Evolutionary conservation across 192 early-diverging fungal species (phyloP).

Genomic region (Pecoramyces ruminantium): DNA sequence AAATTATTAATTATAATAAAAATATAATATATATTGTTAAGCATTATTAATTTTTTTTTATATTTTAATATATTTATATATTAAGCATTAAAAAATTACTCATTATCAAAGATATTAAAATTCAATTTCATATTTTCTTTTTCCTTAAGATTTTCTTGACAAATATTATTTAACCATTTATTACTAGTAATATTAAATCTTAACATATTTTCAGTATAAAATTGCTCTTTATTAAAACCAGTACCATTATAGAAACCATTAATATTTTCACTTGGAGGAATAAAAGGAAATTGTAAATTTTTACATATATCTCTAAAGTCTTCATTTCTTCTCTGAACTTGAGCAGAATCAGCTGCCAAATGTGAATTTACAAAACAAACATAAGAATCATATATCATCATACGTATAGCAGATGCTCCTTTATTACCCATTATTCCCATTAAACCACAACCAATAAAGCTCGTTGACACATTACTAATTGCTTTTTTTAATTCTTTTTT

Average conservation of each 20-base stretch:
- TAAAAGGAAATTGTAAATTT: background rate
- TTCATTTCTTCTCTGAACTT: background rate
- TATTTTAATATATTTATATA: too few species aligned
- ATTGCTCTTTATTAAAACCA: background rate
- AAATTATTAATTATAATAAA: too few species aligned
- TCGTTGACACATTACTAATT: background rate
- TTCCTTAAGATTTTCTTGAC: background rate
- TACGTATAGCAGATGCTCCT: background rate
- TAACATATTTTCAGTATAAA: background rate
- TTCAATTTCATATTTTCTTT: background rate
- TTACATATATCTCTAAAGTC: background rate
- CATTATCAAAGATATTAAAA: background rate
- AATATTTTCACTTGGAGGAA: background rate
- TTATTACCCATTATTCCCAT: background rate
- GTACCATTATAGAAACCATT: background rate
- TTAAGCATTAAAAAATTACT: background rate
- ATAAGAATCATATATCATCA: background rate
- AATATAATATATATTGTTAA: too few species aligned
- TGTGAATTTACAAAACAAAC: background rate
- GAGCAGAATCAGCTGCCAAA: background rate
- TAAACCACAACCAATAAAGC: background rate
- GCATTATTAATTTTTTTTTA: too few species aligned
- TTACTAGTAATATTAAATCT: background rate
- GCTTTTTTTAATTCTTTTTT: background rate
- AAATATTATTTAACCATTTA: background rate